Conservation (phyloP, 2,329 filamentous ascomycete species). For the Cladorrhinum sp. region DNA sequence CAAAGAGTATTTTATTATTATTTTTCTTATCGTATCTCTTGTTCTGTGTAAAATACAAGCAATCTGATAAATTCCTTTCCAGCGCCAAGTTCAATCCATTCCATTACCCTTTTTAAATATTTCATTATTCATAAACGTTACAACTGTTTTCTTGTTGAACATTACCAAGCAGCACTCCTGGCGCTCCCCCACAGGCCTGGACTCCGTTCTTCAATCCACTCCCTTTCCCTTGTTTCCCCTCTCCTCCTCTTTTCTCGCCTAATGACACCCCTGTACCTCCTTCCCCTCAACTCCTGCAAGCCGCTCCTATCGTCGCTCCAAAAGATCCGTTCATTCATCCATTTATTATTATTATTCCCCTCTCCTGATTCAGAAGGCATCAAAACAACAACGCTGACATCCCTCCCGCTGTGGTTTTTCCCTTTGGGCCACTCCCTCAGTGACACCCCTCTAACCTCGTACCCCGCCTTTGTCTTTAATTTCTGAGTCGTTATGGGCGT, state of each 20-base stretch:
- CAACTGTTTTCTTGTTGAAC: too few relatives aligned
- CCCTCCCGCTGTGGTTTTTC: conserved; percentile 11
- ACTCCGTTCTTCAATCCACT: not conserved
- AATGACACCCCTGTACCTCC: conserved; percentile 14
- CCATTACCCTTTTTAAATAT: too few relatives aligned
- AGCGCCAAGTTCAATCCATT: too few relatives aligned
- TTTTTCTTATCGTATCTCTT: too few relatives aligned
- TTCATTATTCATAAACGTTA: too few relatives aligned
- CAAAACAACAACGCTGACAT: conserved; percentile 20
- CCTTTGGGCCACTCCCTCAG: conserved; percentile 8
- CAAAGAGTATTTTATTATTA: too few relatives aligned
- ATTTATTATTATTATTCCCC: not conserved
- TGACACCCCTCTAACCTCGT: conserved; percentile 1
- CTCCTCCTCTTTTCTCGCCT: not conserved
- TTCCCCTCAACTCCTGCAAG: conserved; percentile 12
- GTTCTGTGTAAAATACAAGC: too few relatives aligned
- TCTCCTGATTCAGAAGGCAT: conserved; percentile 8
- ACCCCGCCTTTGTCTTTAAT: conserved; percentile 8
- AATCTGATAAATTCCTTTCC: too few relatives aligned
- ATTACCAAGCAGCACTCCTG: not conserved
- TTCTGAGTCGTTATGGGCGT: not conserved
- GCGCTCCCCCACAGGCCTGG: not conserved
- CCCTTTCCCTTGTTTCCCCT: not conserved
- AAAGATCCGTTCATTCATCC: conserved; percentile 17
- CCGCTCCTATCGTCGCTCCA: conserved; percentile 12